These are phyloP conservation scores for Cicer chorassanicum DNA, from an alignment of 306 rosid species.

Conservation along the genomic window DNA sequence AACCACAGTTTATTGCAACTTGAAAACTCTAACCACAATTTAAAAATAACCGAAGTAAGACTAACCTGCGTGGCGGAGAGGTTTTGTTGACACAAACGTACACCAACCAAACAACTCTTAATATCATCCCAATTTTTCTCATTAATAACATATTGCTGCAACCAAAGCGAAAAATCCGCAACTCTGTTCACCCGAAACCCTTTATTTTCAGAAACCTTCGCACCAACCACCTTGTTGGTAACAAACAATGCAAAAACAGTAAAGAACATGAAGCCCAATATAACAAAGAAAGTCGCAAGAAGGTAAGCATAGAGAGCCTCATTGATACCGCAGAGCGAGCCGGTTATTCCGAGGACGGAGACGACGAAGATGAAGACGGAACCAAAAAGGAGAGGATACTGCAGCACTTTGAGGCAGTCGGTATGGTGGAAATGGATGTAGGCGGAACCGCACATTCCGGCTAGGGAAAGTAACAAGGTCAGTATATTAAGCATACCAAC, in stretches of 20 bases:
- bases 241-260: constrained; percentile 60
- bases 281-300: constrained; percentile 48
- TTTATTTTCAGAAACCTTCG: constrained; percentile 43
- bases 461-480: constrained; percentile 53
- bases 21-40: background rate
- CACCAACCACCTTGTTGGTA: constrained; percentile 55
- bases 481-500: constrained; percentile 57
- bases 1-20: too few species aligned
- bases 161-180: constrained; percentile 64
- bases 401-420: constrained; percentile 60
- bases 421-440: constrained; percentile 52
- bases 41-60: background rate
- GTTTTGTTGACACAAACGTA: constrained; percentile 47
- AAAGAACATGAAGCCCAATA: constrained; percentile 55
- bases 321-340: constrained; percentile 55
- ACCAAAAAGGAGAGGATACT: constrained; percentile 55
- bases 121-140: constrained; percentile 58
- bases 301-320: constrained; percentile 58
- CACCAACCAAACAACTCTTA: constrained; percentile 58
- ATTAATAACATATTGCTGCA: constrained; percentile 65
- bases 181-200: constrained; percentile 52
- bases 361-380: constrained; percentile 53
- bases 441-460: constrained; percentile 45
- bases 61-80: constrained; percentile 17
- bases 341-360: constrained; percentile 59